Base-by-base conservation (phyloP, 768 basidiomycete species). In the Psilocybe cyanescens region DNA sequence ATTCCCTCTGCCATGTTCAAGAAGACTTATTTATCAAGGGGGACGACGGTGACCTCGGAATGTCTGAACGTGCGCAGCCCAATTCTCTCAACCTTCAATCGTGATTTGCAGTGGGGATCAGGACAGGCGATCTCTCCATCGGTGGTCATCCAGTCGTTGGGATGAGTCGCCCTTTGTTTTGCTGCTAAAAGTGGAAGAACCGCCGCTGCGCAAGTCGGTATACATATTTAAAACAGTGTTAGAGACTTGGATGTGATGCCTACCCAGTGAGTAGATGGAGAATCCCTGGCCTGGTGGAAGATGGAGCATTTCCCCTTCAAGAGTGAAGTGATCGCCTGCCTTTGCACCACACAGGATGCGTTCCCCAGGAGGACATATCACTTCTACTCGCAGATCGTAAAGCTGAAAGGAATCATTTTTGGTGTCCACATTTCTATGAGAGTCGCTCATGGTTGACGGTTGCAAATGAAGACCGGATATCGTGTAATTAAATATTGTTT, bases 111-210 rank as follows among this genome's bases (percentile, higher is more conserved):
- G 58, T 86, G 73, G 1, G 88, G 88, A 68, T 89, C 88, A 0
- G 87, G 89, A 65, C 88, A 90, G 0, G 87, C 87, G 30, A 90
- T 72, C 65, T 87, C 83, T 0, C 79, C 80, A 61, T 90, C 88
- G 1, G 86, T 86, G 4, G 85, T 75, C 83, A 90, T 89, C 87
- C 89, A 89, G 68, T 89, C 88, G 62, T 84, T 80, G 1, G 74
- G 66, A 55, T 86, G 72, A 2, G 81, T 83, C 12, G 72, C 72
- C 4, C 88, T 80, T 60, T 90, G 87, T 68, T 89, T 90, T 16
- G 87, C 87, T 8, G 88, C 85, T 7, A 90, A 75, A n/a, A 90
- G 75, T 2, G 87, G 87, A 7, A 90, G 78, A 16, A 90, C 78
- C 7, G 87, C 78, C 28, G 79, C 89, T 89, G 49, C 8, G 28